A percentile compares a stretch with the other conserved stretches of the same genome.
These are phyloP conservation scores for Penicillium corylophilum DNA, from an alignment of 2,329 filamentous ascomycete species.

Conservation along the genomic window DNA sequence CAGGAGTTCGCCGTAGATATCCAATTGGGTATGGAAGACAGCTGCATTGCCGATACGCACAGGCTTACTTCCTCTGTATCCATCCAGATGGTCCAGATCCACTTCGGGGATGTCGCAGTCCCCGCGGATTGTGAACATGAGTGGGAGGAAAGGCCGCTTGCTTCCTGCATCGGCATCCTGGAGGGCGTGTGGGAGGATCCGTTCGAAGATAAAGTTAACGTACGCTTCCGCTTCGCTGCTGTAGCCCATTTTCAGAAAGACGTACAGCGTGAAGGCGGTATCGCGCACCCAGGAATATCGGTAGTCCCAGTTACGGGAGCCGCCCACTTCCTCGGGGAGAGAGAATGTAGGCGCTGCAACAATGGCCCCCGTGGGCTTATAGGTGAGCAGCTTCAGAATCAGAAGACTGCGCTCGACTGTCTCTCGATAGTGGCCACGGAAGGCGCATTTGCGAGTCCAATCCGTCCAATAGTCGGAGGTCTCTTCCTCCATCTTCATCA, in stretches of 20 bases:
- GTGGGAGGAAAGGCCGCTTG: conserved; percentile 58
- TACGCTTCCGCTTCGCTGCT: conserved; percentile 73
- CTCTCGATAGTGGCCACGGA: conserved; percentile 71
- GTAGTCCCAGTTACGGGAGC: conserved; percentile 54
- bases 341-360: conserved; percentile 76
- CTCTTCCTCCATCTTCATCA: conserved; percentile 65
- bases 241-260: conserved; percentile 73
- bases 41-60: conserved; percentile 77
- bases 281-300: conserved; percentile 73
- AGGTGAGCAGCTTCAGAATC: conserved; percentile 74
- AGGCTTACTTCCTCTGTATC: conserved; percentile 68
- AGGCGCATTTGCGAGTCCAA: conserved; percentile 70
- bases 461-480: conserved; percentile 72
- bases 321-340: conserved; percentile 71
- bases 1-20: conserved; percentile 78
- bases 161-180: conserved; percentile 60
- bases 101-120: conserved; percentile 71
- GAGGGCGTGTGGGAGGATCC: conserved; percentile 52
- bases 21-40: conserved; percentile 72
- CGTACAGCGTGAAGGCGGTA: conserved; percentile 73
- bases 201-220: conserved; percentile 73
- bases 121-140: conserved; percentile 79
- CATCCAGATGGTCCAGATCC: conserved; percentile 68
- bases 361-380: conserved; percentile 75
- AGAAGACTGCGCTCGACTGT: conserved; percentile 69